Evolutionary conservation across 2,329 filamentous ascomycete genomes (phyloP), one percentile per base, ranked within the genome.

Genomic region (Xylaria sp.): DNA sequence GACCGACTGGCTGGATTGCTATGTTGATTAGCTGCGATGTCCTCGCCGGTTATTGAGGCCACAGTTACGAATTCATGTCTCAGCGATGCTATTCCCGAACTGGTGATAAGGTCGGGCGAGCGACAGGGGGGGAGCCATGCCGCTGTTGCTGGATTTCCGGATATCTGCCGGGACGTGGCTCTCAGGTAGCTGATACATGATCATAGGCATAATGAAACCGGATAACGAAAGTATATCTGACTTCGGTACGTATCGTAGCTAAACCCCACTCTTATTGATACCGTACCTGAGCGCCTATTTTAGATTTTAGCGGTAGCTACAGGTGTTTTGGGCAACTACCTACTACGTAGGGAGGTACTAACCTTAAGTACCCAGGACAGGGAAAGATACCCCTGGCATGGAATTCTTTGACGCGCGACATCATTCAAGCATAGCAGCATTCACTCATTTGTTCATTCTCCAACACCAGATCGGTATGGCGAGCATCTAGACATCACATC

Each of bases 81-180:
- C 29, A 58, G 53, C 53, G 70, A 70, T 71, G 64, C 69, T 69
- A 72, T 71, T 72, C 69, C 69, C 62, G 69, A 70, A 71, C 68
- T 72, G 70, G 69, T 25, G 53, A 55, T 54, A 61, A 51, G 65
- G 40, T 37, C 47, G 53, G 27, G 58, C 16, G 35, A 27, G 21
- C 4, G 55, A 65, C 61, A 42, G 35, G 65, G 65, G 53, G 5
- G n/a, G 2, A 8, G 1, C 37, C 37, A 18, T 40, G 12, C 37
- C 37, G 25, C 44, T 75, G 25, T 44, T 75, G 70, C 74, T 74
- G 71, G 68, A 74, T 70, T 78, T 77, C 78, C 78, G 78, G 74
- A 47, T 60, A 75, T 79, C 78, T 72, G 74, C 76, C 78, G 77
- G 71, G 40, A 40, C n/a, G 18, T 16, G 32, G 18, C 23, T 50